phyloP scores from a whole-genome alignment of 2,329 filamentous ascomycete species.

The Talaromyces marneffei region DNA sequence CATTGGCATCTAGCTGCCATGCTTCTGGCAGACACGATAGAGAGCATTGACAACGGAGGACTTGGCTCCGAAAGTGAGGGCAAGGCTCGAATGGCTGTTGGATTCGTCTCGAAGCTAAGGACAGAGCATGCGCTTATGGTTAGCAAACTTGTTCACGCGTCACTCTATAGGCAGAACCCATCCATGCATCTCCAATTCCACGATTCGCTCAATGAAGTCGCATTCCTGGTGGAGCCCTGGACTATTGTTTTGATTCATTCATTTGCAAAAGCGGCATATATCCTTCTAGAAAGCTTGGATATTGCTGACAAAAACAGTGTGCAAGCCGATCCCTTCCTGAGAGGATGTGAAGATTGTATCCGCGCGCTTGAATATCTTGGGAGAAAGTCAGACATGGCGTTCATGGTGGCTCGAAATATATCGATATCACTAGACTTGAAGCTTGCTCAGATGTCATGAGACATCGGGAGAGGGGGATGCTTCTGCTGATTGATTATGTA shows the following conservation, averaged over 20 bases:
- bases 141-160: conserved; percentile 43
- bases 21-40: conserved; percentile 51
- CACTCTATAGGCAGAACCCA: conserved; percentile 38
- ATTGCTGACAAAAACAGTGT: not conserved
- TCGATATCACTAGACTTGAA: conserved; percentile 2
- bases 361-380: conserved; percentile 51
- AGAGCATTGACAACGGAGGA: conserved; percentile 43
- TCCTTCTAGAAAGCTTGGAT: conserved; percentile 31
- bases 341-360: conserved; percentile 45
- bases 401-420: conserved; percentile 30
- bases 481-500: not conserved
- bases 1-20: conserved; percentile 56
- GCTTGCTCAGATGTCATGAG: conserved; percentile 7
- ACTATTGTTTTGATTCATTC: conserved; percentile 51
- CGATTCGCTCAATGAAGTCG: conserved; percentile 49
- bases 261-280: conserved; percentile 45
- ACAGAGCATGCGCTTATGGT: conserved; percentile 43
- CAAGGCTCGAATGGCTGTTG: conserved; percentile 21
- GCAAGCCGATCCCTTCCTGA: not conserved
- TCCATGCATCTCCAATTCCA: conserved; percentile 43
- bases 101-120: conserved; percentile 39
- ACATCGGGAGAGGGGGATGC: not conserved
- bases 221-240: conserved; percentile 57
- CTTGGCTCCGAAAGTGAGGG: conserved; percentile 20
- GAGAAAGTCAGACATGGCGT: conserved; percentile 51